These are phyloP conservation scores for Fusarium sp. DNA, from an alignment of 2,329 filamentous ascomycete genomes.

Conservation along the genomic window DNA sequence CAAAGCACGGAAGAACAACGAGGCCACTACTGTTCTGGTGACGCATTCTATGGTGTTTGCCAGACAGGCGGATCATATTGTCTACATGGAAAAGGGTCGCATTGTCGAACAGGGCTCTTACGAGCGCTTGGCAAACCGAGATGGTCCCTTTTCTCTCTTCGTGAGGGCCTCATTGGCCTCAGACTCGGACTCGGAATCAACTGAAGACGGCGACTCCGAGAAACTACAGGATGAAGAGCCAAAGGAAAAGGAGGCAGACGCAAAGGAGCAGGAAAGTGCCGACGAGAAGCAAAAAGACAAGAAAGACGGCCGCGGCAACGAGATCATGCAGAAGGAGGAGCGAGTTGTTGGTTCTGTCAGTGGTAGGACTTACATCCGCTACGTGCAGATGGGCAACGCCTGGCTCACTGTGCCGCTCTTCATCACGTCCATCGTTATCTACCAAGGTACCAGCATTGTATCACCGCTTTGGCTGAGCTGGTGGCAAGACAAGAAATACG, in stretches of 20 bases:
- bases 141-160: constrained; percentile 17
- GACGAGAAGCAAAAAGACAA: neutral
- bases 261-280: neutral
- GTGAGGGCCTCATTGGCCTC: neutral
- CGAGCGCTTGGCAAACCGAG: neutral
- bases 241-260: neutral
- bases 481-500: constrained; percentile 30
- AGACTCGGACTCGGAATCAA: neutral
- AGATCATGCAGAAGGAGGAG: constrained; percentile 34
- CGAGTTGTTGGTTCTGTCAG: constrained; percentile 30
- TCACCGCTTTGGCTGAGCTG: constrained; percentile 33
- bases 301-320: constrained; percentile 17
- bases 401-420: constrained; percentile 25
- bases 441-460: constrained; percentile 29
- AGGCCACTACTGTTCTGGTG: constrained; percentile 10
- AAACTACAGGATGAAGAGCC: accelerated
- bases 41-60: constrained; percentile 31
- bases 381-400: constrained; percentile 31
- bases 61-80: constrained; percentile 26
- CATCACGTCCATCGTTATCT: constrained; percentile 13
- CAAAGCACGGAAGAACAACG: constrained; percentile 6
- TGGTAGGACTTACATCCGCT: constrained; percentile 26
- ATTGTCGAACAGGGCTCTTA: constrained; percentile 24
- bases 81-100: constrained; percentile 25
- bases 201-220: neutral